Evolutionary conservation across 2,329 filamentous ascomycete species (phyloP).

Genomic region (Leptographium radiaticola): DNA sequence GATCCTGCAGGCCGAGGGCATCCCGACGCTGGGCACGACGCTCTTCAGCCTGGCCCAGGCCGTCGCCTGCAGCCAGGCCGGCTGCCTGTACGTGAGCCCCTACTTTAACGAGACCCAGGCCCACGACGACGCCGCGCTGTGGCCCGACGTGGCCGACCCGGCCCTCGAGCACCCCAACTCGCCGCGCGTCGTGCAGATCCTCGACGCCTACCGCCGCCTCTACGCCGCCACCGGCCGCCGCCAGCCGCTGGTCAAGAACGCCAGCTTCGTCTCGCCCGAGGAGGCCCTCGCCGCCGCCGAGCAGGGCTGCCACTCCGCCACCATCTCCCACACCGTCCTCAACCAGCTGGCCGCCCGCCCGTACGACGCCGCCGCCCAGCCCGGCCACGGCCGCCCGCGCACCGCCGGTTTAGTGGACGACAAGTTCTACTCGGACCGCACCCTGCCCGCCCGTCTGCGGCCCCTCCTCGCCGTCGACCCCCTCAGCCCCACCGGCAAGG

Average conservation of each 20-base stretch:
- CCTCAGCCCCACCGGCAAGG: conserved; percentile 18
- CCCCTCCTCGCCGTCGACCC: conserved; percentile 25
- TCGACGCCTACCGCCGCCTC: conserved; percentile 31
- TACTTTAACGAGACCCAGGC: conserved; percentile 34
- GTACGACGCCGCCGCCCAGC: conserved; percentile 23
- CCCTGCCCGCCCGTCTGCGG: conserved; percentile 21
- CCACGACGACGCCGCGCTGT: conserved; percentile 28
- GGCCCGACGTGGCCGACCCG: conserved; percentile 32
- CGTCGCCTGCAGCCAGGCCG: conserved; percentile 33
- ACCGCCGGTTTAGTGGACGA: conserved; percentile 24
- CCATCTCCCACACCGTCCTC: conserved; percentile 26
- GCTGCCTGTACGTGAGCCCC: conserved; percentile 33
- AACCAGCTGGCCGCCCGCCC: conserved; percentile 19
- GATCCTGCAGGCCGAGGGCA: conserved; percentile 28
- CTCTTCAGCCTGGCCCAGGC: conserved; percentile 34
- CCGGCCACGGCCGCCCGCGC: conserved; percentile 25
- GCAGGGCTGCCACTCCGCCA: conserved; percentile 32
- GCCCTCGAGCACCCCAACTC: conserved; percentile 33
- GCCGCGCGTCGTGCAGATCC: conserved; percentile 32
- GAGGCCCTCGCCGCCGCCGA: conserved; percentile 33
- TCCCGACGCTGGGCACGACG: conserved; percentile 30
- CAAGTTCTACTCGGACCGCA: conserved; percentile 22
- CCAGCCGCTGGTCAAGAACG: conserved; percentile 34
- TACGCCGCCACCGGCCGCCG: conserved; percentile 32
- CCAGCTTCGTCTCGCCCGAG: conserved; percentile 28